These are phyloP conservation scores for Massarina eburnea DNA, from an alignment of 2,329 filamentous ascomycete genomes.

Conservation along the genomic window DNA sequence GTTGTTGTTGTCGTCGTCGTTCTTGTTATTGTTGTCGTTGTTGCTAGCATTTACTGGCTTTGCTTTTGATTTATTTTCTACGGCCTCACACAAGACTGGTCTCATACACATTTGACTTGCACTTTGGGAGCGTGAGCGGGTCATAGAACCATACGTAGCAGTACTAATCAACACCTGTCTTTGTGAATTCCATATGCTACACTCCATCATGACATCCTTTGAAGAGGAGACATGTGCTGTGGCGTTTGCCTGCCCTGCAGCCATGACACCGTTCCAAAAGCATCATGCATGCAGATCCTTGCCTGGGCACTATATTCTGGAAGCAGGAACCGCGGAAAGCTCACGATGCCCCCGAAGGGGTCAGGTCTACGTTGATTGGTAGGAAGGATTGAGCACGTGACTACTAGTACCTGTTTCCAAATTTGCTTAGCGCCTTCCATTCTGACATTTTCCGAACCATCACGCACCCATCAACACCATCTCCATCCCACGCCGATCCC, in stretches of 20 bases:
- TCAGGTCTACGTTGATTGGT: constrained; percentile 12
- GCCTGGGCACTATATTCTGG: constrained; percentile 24
- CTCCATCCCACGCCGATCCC: constrained; percentile 12
- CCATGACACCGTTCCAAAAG: constrained; percentile 17
- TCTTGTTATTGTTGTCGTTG: too few species aligned
- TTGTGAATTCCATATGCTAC: not conserved
- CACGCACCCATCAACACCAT: constrained; percentile 16
- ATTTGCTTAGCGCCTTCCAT: constrained; percentile 10
- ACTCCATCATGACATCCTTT: not conserved
- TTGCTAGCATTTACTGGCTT: constrained; percentile 23
- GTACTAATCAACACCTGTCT: not conserved
- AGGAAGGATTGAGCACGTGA: constrained; percentile 12
- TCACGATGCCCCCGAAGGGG: constrained; percentile 18
- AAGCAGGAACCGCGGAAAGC: constrained; percentile 25
- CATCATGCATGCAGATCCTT: constrained; percentile 17
- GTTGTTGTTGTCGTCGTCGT: too few species aligned
- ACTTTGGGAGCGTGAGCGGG: constrained; percentile 13
- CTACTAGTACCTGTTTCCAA: not conserved
- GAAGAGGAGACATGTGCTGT: constrained; percentile 6
- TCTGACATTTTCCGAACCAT: constrained; percentile 20
- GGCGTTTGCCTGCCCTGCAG: constrained; percentile 28
- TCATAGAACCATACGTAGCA: not conserved
- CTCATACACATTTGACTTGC: constrained; percentile 8
- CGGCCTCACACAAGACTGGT: constrained; percentile 10
- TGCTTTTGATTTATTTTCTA: constrained; percentile 14